Conservation (phyloP, 2,329 filamentous ascomycete species). For the Phaeosphaeriaceae sp. region DNA sequence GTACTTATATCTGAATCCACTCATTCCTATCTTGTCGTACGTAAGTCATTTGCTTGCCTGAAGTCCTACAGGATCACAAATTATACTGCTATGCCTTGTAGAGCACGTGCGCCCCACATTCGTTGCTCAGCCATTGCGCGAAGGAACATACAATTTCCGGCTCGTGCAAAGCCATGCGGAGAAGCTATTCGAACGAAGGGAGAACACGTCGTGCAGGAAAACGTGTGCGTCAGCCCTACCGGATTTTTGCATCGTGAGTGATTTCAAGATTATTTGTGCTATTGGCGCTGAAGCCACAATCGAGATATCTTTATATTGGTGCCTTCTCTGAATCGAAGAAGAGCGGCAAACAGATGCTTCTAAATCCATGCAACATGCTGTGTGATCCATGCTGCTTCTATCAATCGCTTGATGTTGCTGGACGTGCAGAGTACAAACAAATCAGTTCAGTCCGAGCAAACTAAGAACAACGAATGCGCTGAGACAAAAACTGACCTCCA, state of each 20-base stretch:
- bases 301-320: too few relatives aligned
- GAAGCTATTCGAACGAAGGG: background rate
- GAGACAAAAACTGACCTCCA: background rate
- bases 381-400: too few relatives aligned
- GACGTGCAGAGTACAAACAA: background rate
- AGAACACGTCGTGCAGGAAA: background rate
- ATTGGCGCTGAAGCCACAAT: too few relatives aligned
- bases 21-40: background rate
- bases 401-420: background rate
- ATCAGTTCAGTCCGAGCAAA: background rate
- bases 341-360: too few relatives aligned
- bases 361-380: too few relatives aligned
- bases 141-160: background rate
- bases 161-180: background rate
- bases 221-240: too few relatives aligned
- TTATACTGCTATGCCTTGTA: background rate
- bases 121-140: background rate
- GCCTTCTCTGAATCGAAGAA: too few relatives aligned
- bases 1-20: background rate
- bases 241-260: too few relatives aligned
- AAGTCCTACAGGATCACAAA: background rate
- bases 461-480: background rate
- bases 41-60: background rate
- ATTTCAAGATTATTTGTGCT: too few relatives aligned
- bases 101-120: background rate